These are phyloP conservation scores for Aspergillus novoparasiticus DNA, from an alignment of 2,329 filamentous ascomycete genomes.

Conservation along the genomic window DNA sequence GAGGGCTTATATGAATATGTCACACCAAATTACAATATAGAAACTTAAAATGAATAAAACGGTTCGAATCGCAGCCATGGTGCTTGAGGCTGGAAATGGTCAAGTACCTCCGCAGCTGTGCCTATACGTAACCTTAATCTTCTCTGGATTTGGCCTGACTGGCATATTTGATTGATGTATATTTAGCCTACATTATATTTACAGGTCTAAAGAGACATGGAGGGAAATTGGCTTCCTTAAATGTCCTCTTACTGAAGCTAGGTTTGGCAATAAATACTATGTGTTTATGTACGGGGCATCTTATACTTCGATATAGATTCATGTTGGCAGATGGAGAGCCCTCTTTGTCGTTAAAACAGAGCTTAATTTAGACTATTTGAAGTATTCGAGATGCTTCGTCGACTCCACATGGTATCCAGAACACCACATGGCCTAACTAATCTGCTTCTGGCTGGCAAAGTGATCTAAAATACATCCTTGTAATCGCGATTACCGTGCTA, in stretches of 20 bases:
- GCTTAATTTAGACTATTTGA: not conserved
- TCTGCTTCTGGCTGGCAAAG: not conserved
- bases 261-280: no score
- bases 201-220: not conserved
- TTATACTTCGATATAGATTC: no score
- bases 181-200: not conserved
- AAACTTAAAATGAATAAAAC: not conserved
- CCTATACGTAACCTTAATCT: not conserved
- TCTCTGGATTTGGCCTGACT: not conserved
- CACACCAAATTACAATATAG: not conserved
- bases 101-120: not conserved
- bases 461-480: slow-evolving; percentile 2
- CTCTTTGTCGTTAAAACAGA: not conserved
- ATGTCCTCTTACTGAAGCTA: no score
- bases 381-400: not conserved
- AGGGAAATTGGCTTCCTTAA: not conserved
- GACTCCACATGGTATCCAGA: not conserved
- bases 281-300: no score
- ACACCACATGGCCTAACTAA: not conserved
- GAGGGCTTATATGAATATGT: not conserved
- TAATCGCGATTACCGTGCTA: not conserved
- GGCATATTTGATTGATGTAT: not conserved
- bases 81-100: not conserved
- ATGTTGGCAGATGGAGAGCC: no score
- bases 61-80: not conserved